phyloP scores from a whole-genome alignment of 805 yeast species.

The Wickerhamiella lipophila region DNA sequence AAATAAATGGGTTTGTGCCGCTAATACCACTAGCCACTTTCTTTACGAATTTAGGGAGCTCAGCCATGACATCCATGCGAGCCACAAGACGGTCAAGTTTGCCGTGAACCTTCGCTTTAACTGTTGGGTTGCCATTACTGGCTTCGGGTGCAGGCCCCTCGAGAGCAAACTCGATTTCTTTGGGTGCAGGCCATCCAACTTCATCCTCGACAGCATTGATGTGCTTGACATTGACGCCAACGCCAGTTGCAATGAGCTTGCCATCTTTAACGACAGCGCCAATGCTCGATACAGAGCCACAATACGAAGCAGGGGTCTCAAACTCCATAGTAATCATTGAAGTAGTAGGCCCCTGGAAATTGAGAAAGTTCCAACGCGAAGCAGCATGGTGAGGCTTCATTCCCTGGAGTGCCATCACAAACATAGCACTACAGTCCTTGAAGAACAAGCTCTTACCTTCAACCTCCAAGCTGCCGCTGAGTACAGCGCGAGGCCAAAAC shows the following conservation, averaged over 20 bases:
- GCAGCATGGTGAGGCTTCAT: conserved; percentile 99
- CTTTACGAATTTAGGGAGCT: conserved; percentile 87
- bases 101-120: conserved; percentile 45
- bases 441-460: conserved; percentile 28
- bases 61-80: conserved; percentile 95
- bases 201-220: conserved; percentile 38
- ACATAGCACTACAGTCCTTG: conserved; percentile 45
- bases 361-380: conserved; percentile 85
- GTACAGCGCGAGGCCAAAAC: conserved; percentile 87
- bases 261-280: conserved; percentile 60
- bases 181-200: conserved; percentile 88
- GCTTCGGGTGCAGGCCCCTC: conserved; percentile 38
- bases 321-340: conserved; percentile 88
- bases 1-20: conserved; percentile 93
- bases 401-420: conserved; percentile 93
- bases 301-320: conserved; percentile 86
- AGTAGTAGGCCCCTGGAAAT: conserved; percentile 65
- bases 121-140: conserved; percentile 32
- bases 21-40: conserved; percentile 87
- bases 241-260: conserved; percentile 51
- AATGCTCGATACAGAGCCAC: conserved; percentile 61
- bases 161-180: conserved; percentile 46
- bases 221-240: conserved; percentile 54
- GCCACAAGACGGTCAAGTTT: conserved; percentile 53
- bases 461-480: conserved; percentile 49